Conservation (phyloP, 2,329 filamentous ascomycete genomes). For the Sphaerostilbella broomeana region DNA sequence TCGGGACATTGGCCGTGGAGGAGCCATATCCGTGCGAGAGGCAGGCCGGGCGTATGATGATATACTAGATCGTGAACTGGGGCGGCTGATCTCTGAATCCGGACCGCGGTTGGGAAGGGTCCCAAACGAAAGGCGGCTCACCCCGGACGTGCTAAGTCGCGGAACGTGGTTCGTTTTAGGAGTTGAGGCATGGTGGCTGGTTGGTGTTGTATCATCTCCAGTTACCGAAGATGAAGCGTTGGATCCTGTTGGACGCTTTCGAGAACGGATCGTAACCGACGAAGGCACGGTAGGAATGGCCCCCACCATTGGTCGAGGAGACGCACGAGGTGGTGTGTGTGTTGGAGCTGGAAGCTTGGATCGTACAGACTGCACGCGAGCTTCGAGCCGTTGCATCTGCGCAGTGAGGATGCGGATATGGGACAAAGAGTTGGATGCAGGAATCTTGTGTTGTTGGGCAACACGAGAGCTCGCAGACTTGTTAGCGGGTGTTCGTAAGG, state of each 20-base stretch:
- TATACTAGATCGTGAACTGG: constrained; percentile 65
- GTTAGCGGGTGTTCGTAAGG: constrained; percentile 42
- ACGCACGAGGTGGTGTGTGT: constrained; percentile 69
- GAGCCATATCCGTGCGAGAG: constrained; percentile 48
- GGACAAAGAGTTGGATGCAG: constrained; percentile 65
- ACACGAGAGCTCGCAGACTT: constrained; percentile 51
- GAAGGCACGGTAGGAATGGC: constrained; percentile 42
- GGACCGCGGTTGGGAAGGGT: constrained; percentile 52
- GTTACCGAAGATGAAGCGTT: constrained; percentile 42
- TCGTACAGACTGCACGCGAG: constrained; percentile 81
- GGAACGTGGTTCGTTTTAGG: constrained; percentile 45
- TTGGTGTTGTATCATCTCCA: constrained; percentile 47
- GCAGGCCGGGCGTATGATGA: constrained; percentile 48
- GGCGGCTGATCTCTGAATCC: constrained; percentile 45
- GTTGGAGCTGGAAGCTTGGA: constrained; percentile 84
- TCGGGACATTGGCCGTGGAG: constrained; percentile 57
- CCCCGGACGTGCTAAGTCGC: constrained; percentile 54
- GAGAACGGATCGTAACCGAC: constrained; percentile 58
- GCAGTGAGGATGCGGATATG: constrained; percentile 92
- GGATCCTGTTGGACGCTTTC: constrained; percentile 59
- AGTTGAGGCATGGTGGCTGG: constrained; percentile 31
- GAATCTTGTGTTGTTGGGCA: constrained; percentile 42
- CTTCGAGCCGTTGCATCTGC: constrained; percentile 95
- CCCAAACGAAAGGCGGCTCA: constrained; percentile 58
- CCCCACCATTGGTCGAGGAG: constrained; percentile 54